Conservation (phyloP, 2,329 filamentous ascomycete genomes). For the Conoideocrella luteorostrata region DNA sequence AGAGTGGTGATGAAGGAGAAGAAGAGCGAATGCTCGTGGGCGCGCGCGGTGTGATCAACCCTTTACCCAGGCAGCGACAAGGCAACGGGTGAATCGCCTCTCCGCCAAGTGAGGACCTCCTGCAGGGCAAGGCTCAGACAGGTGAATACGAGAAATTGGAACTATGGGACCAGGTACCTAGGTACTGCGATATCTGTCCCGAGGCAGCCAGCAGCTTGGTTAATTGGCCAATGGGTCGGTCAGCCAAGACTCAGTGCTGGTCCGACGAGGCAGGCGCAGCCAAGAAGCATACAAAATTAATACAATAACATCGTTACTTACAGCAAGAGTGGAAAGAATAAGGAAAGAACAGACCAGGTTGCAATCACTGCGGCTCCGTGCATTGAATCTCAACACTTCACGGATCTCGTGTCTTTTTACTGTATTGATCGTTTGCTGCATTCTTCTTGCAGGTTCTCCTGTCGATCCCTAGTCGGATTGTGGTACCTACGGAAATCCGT, state of each 20-base stretch:
- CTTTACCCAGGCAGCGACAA: conserved; percentile 3
- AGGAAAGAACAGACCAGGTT: too few relatives aligned
- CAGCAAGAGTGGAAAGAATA: not conserved
- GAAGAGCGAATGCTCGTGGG: not conserved
- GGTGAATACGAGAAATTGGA: conserved; percentile 7
- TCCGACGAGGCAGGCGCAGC: conserved; percentile 4
- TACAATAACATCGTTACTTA: too few relatives aligned
- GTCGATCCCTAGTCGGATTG: too few relatives aligned
- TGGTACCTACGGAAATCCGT: too few relatives aligned
- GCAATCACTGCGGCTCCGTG: too few relatives aligned
- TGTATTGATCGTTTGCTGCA: too few relatives aligned
- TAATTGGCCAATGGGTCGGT: conserved; percentile 3
- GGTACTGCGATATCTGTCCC: not conserved
- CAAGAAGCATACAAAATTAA: not conserved
- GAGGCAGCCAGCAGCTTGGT: too few relatives aligned
- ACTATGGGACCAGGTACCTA: not conserved
- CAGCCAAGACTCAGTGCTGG: too few relatives aligned
- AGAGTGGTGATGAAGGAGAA: not conserved
- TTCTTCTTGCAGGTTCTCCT: too few relatives aligned
- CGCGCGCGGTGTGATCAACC: not conserved
- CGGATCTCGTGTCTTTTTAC: too few relatives aligned
- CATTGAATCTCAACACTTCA: too few relatives aligned
- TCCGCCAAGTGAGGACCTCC: conserved; percentile 1
- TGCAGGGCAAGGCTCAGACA: conserved; percentile 6
- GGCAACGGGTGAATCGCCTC: not conserved